A percentile compares a stretch with the other conserved stretches of the same genome.
phyloP scores from a whole-genome alignment of 768 basidiomycete genomes.

The Rhizopogon vesiculosus region DNA sequence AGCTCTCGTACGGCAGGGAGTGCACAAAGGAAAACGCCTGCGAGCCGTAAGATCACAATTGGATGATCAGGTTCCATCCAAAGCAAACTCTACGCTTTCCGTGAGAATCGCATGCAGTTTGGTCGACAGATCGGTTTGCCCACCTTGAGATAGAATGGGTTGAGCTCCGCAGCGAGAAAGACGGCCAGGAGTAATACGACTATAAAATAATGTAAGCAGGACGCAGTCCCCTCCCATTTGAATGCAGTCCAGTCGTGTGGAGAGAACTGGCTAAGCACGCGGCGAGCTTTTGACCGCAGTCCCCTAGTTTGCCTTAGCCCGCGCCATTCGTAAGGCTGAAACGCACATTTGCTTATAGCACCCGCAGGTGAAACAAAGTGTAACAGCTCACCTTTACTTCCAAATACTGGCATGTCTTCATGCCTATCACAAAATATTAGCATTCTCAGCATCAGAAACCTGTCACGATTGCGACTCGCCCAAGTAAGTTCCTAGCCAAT shows the following conservation, averaged over 20 bases:
- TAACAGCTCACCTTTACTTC: slow-evolving; percentile 70
- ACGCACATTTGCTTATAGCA: slow-evolving; percentile 1
- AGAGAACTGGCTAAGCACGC: slow-evolving; percentile 80
- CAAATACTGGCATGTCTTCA: slow-evolving; percentile 84
- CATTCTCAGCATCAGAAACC: slow-evolving; percentile 5
- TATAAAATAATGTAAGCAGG: slow-evolving; percentile 67
- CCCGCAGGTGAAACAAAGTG: neutral
- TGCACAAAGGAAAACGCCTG: slow-evolving; percentile 80
- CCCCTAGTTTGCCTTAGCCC: slow-evolving; percentile 77
- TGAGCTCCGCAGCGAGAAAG: slow-evolving; percentile 81
- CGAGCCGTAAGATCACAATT: slow-evolving; percentile 67
- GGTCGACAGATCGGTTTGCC: slow-evolving; percentile 10
- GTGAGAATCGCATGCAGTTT: slow-evolving; percentile 12
- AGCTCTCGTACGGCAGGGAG: slow-evolving; percentile 82
- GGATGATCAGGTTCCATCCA: slow-evolving; percentile 94
- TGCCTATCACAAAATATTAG: slow-evolving; percentile 42
- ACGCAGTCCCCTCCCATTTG: slow-evolving; percentile 80
- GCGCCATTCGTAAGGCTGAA: slow-evolving; percentile 80
- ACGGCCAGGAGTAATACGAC: slow-evolving; percentile 74
- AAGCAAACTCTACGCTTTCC: slow-evolving; percentile 43
- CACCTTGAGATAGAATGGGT: slow-evolving; percentile 87
- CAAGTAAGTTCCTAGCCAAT: slow-evolving; percentile 83
- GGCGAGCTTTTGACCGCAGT: slow-evolving; percentile 70
- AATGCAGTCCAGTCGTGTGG: slow-evolving; percentile 87
- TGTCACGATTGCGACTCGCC: slow-evolving; percentile 37